A percentile compares a stretch with the other conserved stretches of the same genome.
phyloP scores from a whole-genome alignment of 2,329 filamentous ascomycete species.

The Byssoonygena ceratinophila region DNA sequence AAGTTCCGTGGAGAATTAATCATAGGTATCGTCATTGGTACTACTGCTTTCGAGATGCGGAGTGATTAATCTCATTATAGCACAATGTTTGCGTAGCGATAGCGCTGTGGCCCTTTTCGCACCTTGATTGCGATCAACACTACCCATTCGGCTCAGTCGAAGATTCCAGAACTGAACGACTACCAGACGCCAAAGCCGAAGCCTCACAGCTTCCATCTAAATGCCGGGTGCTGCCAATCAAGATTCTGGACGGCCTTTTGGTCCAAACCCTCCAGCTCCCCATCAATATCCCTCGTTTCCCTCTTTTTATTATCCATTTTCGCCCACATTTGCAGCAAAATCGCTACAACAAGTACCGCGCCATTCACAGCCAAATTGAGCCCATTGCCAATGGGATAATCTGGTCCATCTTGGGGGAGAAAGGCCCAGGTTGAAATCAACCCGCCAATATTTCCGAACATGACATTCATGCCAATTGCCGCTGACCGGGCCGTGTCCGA shows the following conservation, averaged over 20 bases:
- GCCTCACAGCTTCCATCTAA: constrained; percentile 46
- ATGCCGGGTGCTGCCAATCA: constrained; percentile 57
- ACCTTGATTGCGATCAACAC: too few species aligned
- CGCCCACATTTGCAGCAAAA: constrained; percentile 50
- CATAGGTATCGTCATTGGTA: too few species aligned
- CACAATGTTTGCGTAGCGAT: too few species aligned
- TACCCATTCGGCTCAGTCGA: too few species aligned
- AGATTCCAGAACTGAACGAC: too few species aligned
- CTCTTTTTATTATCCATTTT: constrained; percentile 50
- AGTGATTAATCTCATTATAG: too few species aligned
- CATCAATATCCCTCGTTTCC: constrained; percentile 45
- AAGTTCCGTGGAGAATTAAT: too few species aligned
- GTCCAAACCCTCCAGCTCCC: constrained; percentile 45
- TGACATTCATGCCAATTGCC: constrained; percentile 15
- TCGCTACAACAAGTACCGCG: constrained; percentile 45
- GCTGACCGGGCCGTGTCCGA: constrained; percentile 15
- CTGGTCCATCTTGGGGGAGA: constrained; percentile 43
- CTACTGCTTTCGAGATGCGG: too few species aligned
- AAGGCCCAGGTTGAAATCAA: constrained; percentile 16
- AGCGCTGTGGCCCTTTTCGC: too few species aligned
- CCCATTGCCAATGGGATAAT: constrained; percentile 62
- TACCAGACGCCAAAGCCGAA: background rate
- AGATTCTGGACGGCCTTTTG: constrained; percentile 48
- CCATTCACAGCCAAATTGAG: constrained; percentile 55
- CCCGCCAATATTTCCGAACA: constrained; percentile 15